Base-by-base conservation (phyloP, 495 filamentous ascomycete genomes). In the Talaromyces thailandensis region DNA sequence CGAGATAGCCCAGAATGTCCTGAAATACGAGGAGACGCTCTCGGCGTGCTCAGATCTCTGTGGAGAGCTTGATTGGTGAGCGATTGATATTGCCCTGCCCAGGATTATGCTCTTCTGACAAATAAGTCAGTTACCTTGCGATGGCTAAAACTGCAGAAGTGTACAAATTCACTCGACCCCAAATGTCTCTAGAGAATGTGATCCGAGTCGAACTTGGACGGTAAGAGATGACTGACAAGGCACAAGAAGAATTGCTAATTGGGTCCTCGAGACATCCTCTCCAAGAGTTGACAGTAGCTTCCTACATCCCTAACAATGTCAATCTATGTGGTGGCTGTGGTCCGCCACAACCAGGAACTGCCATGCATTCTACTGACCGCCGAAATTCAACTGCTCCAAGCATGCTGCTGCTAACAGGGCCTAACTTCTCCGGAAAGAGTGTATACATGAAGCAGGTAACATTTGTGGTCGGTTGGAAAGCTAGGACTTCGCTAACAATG, bases 391-490 rank as follows among this genome's bases (percentile, higher is more conserved):
- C 68, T 60, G 65, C 68, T 40, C 88, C 91, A 5, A 92, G 86
- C 63, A 91, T 93, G 81, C 69, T 97, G 2, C 73, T 98, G 6
- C 69, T 98, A 67, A 98, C 94, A 0, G 94, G 94, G 1, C 93
- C 94, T 37, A 98, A 98, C 66, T 96, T 91, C 74, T 97, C 94
- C 0, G 95, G 94, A 7, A 98, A 98, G 70, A 96, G 91, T 68
- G 84, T 98, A 29, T 96, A 96, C 73, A 86, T 98, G 74, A 98
- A 95, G 71, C 94, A 96, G 69, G 85, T 79, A 56, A 66, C 63
- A 6, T 1, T 1, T 7, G 8, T 6, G 5, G 4, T n/a, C 16
- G 25, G 14, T 9, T 29, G 11, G 4, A 18, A n/a, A 28, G 1
- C 25, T 8, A 28, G 24, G 29, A 23, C 40, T 14, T 52, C 24